Base-by-base conservation (phyloP, 1,284 basidiomycete genomes). In the Coniferiporia weirii region DNA sequence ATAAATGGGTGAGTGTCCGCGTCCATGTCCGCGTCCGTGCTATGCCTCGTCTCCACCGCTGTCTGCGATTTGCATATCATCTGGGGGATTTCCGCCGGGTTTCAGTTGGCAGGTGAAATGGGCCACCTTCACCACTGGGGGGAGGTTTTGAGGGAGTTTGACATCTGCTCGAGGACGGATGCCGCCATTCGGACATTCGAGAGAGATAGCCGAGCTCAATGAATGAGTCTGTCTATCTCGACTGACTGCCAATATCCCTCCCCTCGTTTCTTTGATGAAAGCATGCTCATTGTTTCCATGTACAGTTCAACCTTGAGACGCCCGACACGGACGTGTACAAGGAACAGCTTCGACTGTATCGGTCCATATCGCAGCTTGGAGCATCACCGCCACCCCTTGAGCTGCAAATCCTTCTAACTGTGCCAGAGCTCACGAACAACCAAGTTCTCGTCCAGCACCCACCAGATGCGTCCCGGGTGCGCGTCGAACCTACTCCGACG, bases 261-360 rank as follows among this genome's bases (percentile, higher is more conserved):
- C 27, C 27, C 5, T 5, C 27, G 27, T 27, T 27, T 5, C 2
- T 27, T 27, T 27, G 27, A 27, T 27, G 5, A 27, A 27, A 27
- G 5, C 27, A 27, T 55, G 54, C 50, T 52, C 43, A 38, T 51
- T 46, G 36, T 45, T 55, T 35, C 47, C 20, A 34, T 38, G 51
- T 49, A 12, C 56, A 89, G 89, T 92, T 92, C 78, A 91, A 91
- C 71, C 76, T 92, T 57, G 89, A 91, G 71, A 88, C 83, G 1
- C 84, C 79, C 45, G 83, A 83, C 67, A 79, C 81, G 27, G 86
- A 89, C 64, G 68, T 79, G 19, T 87, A 84, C 72, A 82, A 78
- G 64, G 82, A 82, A 63, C 79, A 85, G 49, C 78, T 83, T 27
- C 75, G 80, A 52, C 77, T 77, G 10, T 90, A 87, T 72, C 80